These are phyloP conservation scores for Beta macrorhiza DNA, from an alignment of 179 eudicot genomes.

Conservation along the genomic window DNA sequence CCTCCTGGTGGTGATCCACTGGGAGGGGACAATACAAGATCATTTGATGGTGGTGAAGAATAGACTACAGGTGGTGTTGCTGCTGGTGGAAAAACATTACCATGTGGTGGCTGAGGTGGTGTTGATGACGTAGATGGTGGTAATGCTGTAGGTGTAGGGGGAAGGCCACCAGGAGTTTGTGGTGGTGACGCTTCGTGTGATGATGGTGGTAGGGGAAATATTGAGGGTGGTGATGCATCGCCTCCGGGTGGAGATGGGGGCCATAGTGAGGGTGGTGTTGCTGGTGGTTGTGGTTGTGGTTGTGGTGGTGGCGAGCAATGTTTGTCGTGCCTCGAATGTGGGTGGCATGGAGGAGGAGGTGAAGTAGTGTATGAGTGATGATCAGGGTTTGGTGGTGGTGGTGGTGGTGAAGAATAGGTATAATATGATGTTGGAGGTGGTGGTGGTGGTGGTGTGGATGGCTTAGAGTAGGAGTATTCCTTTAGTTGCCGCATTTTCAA, in stretches of 20 bases:
- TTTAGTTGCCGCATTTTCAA: not conserved
- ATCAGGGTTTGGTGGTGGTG: not conserved
- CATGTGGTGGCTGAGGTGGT: slow-evolving; percentile 4
- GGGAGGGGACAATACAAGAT: not conserved
- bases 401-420: not conserved
- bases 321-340: not conserved
- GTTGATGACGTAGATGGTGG: too few relatives aligned
- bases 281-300: slow-evolving; percentile 1
- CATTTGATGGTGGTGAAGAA: slow-evolving; percentile 1
- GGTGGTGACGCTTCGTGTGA: not conserved
- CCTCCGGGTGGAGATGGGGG: not conserved
- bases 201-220: not conserved
- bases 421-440: not conserved
- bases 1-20: not conserved
- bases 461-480: not conserved
- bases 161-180: not conserved
- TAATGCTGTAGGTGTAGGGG: not conserved
- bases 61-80: not conserved
- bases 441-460: not conserved
- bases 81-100: not conserved
- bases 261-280: not conserved
- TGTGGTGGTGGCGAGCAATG: not conserved
- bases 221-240: not conserved
- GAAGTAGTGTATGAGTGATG: not conserved
- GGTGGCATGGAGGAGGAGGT: not conserved